Conservation (phyloP, 139 green algal species). For the Picochlorum sp. region DNA sequence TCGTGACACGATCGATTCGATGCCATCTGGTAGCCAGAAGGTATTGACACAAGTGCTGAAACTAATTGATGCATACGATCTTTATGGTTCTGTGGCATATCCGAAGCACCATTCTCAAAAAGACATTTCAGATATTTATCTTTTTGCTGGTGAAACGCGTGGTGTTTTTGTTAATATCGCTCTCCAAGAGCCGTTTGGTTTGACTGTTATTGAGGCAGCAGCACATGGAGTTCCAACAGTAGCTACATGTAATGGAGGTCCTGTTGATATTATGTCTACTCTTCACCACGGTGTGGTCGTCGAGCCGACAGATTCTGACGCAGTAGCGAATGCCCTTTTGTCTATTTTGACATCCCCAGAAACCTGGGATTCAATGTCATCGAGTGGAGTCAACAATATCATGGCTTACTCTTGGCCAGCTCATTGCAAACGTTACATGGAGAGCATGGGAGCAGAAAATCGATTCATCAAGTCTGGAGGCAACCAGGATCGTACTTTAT, state of each 20-base stretch:
- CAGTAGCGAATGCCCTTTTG: constrained; percentile 60
- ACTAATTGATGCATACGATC: constrained; percentile 85
- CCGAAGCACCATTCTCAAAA: constrained; percentile 80
- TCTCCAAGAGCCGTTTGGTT: constrained; percentile 89
- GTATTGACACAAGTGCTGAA: constrained; percentile 79
- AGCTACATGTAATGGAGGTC: constrained; percentile 83
- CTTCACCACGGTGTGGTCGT: constrained; percentile 81
- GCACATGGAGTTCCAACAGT: constrained; percentile 90
- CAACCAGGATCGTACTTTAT: constrained; percentile 20
- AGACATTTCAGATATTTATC: constrained; percentile 93
- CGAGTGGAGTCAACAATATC: constrained; percentile 62
- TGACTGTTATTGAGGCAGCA: constrained; percentile 90
- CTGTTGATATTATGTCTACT: constrained; percentile 67
- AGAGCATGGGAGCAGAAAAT: constrained; percentile 45
- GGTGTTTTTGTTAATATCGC: constrained; percentile 80
- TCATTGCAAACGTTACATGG: constrained; percentile 71
- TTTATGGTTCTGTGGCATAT: constrained; percentile 78
- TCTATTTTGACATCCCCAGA: constrained; percentile 54
- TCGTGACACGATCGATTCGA: constrained; percentile 71
- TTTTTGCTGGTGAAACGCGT: constrained; percentile 54
- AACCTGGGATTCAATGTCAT: constrained; percentile 62
- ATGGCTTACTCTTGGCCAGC: constrained; percentile 79
- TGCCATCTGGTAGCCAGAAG: constrained; percentile 58
- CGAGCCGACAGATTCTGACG: constrained; percentile 65
- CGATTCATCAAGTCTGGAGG: constrained; percentile 5